A percentile compares a stretch with the other conserved stretches of the same genome.
Conservation (phyloP, 768 basidiomycete genomes). For the Guyanaporus albipodus region DNA sequence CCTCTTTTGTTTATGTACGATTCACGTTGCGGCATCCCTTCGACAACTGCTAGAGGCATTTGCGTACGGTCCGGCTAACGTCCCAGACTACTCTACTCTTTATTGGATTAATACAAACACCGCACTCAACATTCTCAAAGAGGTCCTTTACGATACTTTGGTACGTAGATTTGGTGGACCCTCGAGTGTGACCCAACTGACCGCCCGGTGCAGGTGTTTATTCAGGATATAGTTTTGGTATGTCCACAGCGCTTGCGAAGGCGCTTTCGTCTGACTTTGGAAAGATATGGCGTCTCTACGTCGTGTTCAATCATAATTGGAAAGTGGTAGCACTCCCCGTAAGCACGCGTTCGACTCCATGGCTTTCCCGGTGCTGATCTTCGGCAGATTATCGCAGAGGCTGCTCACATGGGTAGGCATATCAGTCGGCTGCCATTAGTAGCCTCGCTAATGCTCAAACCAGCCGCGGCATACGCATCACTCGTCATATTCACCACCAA, state of each 20-base stretch:
- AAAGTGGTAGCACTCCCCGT: neutral
- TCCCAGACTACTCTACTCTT: neutral
- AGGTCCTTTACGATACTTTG: neutral
- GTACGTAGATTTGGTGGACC: neutral
- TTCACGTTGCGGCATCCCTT: neutral
- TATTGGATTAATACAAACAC: neutral
- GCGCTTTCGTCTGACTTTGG: too few species aligned
- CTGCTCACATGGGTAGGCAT: neutral
- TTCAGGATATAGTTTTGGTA: neutral
- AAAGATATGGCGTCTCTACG: slow-evolving; percentile 1
- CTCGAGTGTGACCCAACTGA: neutral
- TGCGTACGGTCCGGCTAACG: neutral
- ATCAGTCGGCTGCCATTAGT: neutral
- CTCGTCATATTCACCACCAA: neutral
- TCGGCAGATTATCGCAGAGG: neutral
- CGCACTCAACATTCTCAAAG: neutral
- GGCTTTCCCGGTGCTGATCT: neutral
- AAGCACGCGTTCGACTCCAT: neutral
- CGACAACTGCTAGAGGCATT: slow-evolving; percentile 1
- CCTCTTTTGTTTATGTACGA: neutral
- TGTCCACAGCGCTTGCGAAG: too few species aligned
- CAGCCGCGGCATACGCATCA: neutral
- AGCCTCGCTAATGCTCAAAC: neutral
- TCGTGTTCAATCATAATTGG: neutral
- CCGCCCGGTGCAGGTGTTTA: neutral